Evolutionary conservation across 176 grass and related monocot genomes (phyloP).

Genomic region (Musa troglodytarum): DNA sequence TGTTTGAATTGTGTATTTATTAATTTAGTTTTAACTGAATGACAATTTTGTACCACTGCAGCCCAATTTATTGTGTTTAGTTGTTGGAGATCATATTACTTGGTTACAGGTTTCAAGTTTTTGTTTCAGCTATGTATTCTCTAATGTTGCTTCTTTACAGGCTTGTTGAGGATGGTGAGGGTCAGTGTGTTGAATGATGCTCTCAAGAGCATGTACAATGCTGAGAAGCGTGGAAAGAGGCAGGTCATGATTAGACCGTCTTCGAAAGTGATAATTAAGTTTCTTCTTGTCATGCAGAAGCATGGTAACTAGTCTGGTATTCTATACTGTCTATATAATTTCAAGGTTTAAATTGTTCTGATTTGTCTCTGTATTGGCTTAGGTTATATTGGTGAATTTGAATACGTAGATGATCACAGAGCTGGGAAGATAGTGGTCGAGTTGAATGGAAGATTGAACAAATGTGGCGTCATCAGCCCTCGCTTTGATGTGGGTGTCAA

Average conservation of each 20-base stretch:
- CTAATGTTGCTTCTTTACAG: neutral
- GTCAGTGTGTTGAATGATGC: constrained; percentile 63
- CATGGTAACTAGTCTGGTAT: constrained; percentile 26
- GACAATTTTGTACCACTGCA: no score
- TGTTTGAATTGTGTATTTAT: no score
- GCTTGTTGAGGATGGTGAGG: constrained; percentile 57
- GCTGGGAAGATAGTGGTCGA: constrained; percentile 53
- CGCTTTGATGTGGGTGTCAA: constrained; percentile 68
- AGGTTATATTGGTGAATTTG: constrained; percentile 62
- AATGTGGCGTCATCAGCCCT: constrained; percentile 62
- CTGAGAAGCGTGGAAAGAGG: constrained; percentile 61
- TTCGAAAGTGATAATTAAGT: constrained; percentile 64
- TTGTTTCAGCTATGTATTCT: no score
- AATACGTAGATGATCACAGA: constrained; percentile 55
- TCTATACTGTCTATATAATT: neutral
- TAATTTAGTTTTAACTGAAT: no score
- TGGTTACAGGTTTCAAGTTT: no score
- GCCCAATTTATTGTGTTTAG: no score
- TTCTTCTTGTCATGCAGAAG: constrained; percentile 67
- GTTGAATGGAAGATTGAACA: constrained; percentile 58
- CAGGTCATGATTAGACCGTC: constrained; percentile 65
- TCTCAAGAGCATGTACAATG: constrained; percentile 77
- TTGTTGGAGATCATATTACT: no score
- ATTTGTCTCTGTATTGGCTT: neutral
- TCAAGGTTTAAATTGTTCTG: no score